Evolutionary conservation across 305 asterid species (phyloP), one percentile per base, ranked within the genome.

Genomic region (Fraxinus paxiana): DNA sequence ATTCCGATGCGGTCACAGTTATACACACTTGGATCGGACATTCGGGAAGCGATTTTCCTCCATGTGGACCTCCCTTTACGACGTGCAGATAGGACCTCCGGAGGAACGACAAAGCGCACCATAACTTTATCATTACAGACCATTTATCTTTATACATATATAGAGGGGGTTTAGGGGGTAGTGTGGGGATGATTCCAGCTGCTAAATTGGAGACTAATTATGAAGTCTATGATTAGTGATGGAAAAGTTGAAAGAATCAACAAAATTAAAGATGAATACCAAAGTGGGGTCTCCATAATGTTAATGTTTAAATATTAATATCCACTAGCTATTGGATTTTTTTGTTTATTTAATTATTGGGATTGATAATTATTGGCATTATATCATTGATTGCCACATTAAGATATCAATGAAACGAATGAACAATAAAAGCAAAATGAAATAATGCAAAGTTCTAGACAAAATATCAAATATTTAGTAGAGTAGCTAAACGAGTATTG

Each of bases 211-310:
- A 56, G 15, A 18, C 13, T 84, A 67, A 79, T 85, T 30, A 82
- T 79, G 81, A 80, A 69, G 63, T 65, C 61, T 79, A 83, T 86
- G 77, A 86, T 86, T 81, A 80, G 69, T 75, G 72, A 78, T 67
- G 22, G 56, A 78, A 86, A 83, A 76, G 82, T 78, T 81, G 77
- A 30, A 75, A 77, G 88, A 83, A 86, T 74, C 79, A 76, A 6
- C 79, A 10, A 67, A 67, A 67, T 67, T 5, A 73, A 67, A 74
- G 78, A 56, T 75, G 51, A 83, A 80, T 77, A 28, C 81, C 41
- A 7, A 67, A 51, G 74, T 81, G 83, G 84, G 79, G 74, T 69
- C 83, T 63, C 81, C 86, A 77, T 48, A 38, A 77, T 85, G 51
- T 38, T 77, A 48, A 51, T 82, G 54, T 54, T 77, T 71, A 67